A percentile compares a stretch with the other conserved stretches of the same genome.
Conservation (phyloP, 2,329 filamentous ascomycete genomes). For the Celoporthe dispersa region DNA sequence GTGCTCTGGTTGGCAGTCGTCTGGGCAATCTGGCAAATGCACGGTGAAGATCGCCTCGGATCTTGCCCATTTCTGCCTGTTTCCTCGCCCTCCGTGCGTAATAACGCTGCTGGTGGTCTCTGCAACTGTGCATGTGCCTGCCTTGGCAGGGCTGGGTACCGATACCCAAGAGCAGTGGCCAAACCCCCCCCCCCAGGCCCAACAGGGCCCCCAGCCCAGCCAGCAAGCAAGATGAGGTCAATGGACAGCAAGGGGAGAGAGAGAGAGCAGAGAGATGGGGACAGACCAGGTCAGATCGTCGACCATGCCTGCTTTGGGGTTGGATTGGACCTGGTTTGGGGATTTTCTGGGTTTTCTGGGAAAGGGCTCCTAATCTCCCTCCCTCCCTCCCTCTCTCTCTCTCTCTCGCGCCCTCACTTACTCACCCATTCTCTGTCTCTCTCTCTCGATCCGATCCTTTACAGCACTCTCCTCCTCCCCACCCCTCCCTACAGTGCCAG, state of each 20-base stretch:
- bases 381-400: too few species aligned
- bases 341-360: background rate
- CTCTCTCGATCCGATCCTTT: background rate
- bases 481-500: background rate
- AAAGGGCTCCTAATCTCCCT: background rate
- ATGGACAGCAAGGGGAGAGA: background rate
- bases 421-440: too few species aligned
- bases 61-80: constrained; percentile 2
- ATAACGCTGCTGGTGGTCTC: background rate
- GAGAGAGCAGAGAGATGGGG: background rate
- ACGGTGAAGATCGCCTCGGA: constrained; percentile 3
- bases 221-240: background rate
- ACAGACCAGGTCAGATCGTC: constrained; percentile 1
- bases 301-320: background rate
- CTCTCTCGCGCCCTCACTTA: too few species aligned
- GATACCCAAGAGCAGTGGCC: background rate
- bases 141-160: background rate
- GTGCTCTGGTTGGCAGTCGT: background rate
- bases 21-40: background rate
- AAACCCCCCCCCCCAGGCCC: background rate
- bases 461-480: background rate
- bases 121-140: background rate
- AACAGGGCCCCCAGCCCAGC: background rate
- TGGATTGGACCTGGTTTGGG: background rate
- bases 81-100: background rate